phyloP scores from a whole-genome alignment of 2,329 filamentous ascomycete species.

The Trichophyton schoenleinii region DNA sequence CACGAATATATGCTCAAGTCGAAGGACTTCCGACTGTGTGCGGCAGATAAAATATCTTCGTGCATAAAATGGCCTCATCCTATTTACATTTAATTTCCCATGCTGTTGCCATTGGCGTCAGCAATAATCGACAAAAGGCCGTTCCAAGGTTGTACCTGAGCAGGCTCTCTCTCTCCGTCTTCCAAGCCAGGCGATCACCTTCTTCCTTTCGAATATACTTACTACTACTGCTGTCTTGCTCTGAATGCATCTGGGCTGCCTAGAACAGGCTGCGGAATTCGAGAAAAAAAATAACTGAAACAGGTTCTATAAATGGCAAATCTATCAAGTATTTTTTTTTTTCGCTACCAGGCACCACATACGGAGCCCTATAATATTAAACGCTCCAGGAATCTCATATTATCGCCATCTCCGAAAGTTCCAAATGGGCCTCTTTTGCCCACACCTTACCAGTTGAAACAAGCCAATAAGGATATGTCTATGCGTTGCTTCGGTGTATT shows the following conservation, averaged over 20 bases:
- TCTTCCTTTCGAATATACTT: not conserved
- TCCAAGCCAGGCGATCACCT: not conserved
- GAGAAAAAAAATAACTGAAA: not conserved
- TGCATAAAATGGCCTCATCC: not conserved
- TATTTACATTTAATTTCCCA: not conserved
- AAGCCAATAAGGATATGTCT: not conserved
- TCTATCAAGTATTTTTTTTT: not conserved
- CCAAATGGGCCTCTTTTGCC: not conserved
- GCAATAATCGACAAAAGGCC: not conserved
- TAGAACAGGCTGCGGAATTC: not conserved
- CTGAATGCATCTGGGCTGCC: not conserved
- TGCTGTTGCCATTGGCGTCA: not conserved
- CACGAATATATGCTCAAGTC: not conserved
- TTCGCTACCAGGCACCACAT: not conserved
- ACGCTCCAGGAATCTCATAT: not conserved
- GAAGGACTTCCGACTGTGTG: not conserved
- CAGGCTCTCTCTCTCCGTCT: not conserved
- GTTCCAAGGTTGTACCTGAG: not conserved
- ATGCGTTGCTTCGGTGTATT: not conserved
- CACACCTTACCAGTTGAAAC: not conserved
- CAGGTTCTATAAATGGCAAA: constrained; percentile 1
- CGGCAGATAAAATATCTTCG: not conserved
- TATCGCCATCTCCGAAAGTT: not conserved
- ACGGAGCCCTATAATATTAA: not conserved
- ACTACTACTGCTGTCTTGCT: not conserved